Base-by-base conservation (phyloP, 306 rosid genomes). In the Erythrophleum fordii region DNA sequence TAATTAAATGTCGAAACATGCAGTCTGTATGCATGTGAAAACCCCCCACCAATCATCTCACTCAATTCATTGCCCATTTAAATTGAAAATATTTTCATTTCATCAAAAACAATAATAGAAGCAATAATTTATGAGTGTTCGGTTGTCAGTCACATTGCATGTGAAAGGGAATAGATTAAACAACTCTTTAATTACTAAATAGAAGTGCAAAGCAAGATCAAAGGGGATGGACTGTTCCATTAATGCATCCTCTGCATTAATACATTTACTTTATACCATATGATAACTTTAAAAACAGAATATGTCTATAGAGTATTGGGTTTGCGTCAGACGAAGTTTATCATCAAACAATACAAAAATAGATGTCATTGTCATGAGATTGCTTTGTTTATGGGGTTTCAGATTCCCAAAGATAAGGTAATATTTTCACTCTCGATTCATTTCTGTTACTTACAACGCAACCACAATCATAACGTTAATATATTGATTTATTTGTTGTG, bases 201-300 rank as follows among this genome's bases (percentile, higher is more conserved):
- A 65, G 42, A 52, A 69, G 78, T 5, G 34, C 60, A 69, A 56
- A 58, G 11, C 45, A 48, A 37, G 74, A 77, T 75, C 79, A 87
- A 80, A 86, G 90, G 96, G 93, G 92, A 85, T 82, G 89, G 72
- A 89, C 90, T 83, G 82, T 85, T 84, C 46, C 72, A 84, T 88
- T 75, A 78, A 52, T 25, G 81, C 60, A 72, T 74, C 77, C 75
- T 62, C 81, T 81, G 82, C 77, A 59, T 59, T 39, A 31, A 80
- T 23, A 14, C 34, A 35, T 64, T 75, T 75, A 70, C 65, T 82
- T 37, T n/a, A 76, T 59, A 42, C 23, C 69, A 75, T 67, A 58
- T 44, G 29, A 55, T 80, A 42, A 31, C 37, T 46, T 74, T 26
- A 35, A 78, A 74, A 17, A 68, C 44, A 14, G n/a, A 23, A 75